Evolutionary conservation across 192 early-diverging fungal species (phyloP).

Genomic region (Paraglomus occultum): DNA sequence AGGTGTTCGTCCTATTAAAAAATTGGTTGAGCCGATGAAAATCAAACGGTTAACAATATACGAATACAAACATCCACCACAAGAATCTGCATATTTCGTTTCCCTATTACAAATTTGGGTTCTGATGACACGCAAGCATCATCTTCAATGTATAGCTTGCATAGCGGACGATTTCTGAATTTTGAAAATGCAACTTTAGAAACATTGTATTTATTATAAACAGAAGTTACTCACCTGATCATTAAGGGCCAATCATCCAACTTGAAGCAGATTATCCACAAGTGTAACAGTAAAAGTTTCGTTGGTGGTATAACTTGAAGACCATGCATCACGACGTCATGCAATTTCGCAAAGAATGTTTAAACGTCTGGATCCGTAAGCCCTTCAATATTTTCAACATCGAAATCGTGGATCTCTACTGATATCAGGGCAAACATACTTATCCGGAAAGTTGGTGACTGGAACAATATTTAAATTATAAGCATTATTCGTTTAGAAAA

Average conservation of each 20-base stretch:
- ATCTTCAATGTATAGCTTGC: neutral
- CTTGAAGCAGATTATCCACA: slow-evolving; percentile 13
- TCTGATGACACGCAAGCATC: neutral
- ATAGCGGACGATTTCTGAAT: neutral
- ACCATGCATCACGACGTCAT: slow-evolving; percentile 16
- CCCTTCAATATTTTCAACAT: neutral
- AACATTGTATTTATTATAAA: neutral
- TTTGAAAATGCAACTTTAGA: neutral
- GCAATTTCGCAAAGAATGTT: neutral
- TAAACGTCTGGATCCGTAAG: neutral
- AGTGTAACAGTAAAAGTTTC: slow-evolving; percentile 16
- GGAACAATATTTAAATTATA: neutral
- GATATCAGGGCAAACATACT: slow-evolving; percentile 5
- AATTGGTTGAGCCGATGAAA: neutral
- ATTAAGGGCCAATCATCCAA: slow-evolving; percentile 1
- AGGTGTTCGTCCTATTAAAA: slow-evolving; percentile 11
- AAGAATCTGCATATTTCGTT: slow-evolving; percentile 1
- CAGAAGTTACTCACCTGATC: neutral
- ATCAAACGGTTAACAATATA: slow-evolving; percentile 2
- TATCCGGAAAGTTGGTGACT: neutral
- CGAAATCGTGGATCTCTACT: neutral
- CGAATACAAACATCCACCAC: neutral
- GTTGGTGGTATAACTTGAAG: slow-evolving; percentile 11
- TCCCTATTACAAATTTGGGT: neutral
- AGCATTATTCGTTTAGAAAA: no score